Evolutionary conservation across 345 rosid genomes (phyloP), one percentile per base, ranked within the genome.

Genomic region (Salix exigua): DNA sequence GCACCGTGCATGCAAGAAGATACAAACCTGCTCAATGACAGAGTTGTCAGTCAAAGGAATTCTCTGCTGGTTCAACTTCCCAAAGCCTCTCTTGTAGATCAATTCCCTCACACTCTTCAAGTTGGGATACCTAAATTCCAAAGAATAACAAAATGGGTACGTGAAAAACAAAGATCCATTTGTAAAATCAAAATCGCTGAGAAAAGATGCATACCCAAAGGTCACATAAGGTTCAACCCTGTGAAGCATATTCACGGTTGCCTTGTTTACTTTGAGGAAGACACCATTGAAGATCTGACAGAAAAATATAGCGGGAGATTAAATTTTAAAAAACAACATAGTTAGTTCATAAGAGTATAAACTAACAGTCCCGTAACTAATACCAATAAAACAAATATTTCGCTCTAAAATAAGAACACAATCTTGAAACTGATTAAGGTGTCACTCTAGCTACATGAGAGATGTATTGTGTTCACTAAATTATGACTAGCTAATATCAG

Each of bases 151-250:
- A 23, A 0, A 9, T n/a, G 2, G 66, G 62, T 18, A 30, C 58
- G 63, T 42, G 44, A 13, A 17, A 21, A 35, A 6, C n/a, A 69
- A 38, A 21, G 9, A 42, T 30, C 28, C 26, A 63, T 60, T 46
- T 14, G 13, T 12, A 6, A 66, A 21, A 16, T 17, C 0, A 2
- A 63, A 31, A 19, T 9, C 1, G 1, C 0, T 25, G 44, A 25
- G 28, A 4, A 17, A 35, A 18, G 10, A 18, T 16, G 28, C 46
- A 72, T 88, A 94, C 98, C 99, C 99, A 23, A 83, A 95, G 14
- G 99, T 93, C 70, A 93, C 99, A 82, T 93, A 95, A 23, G 97
- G 99, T 77, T 91, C 97, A 81, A 95, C 97, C 65, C 97, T 83
- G 75, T 89, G 97, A 50, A 95, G 90, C 99, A 93, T 93, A 73